phyloP scores from a whole-genome alignment of 805 yeast species.

The Kodamaea kakaduensis region DNA sequence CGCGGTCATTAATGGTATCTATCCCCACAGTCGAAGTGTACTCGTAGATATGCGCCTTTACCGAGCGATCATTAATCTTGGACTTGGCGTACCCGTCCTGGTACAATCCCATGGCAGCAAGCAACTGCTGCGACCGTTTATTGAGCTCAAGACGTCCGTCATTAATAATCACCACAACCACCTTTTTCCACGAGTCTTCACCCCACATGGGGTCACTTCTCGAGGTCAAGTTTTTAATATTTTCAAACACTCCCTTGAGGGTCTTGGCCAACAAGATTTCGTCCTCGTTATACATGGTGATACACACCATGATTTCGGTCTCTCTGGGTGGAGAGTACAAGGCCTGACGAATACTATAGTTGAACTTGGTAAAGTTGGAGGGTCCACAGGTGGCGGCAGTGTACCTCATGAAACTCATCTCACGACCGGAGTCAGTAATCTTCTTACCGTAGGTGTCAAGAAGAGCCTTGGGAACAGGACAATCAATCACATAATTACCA shows the following conservation, averaged over 20 bases:
- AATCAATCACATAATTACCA: conserved; percentile 44
- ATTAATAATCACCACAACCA: conserved; percentile 83
- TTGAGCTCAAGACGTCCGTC: conserved; percentile 88
- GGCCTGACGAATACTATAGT: conserved; percentile 79
- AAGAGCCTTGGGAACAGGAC: conserved; percentile 38
- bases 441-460: conserved; percentile 33
- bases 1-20: conserved; percentile 57
- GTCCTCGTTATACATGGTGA: conserved; percentile 68
- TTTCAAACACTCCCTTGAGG: conserved; percentile 68
- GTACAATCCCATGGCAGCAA: conserved; percentile 84
- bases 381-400: conserved; percentile 96
- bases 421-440: conserved; percentile 42
- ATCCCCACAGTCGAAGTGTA: conserved; percentile 91
- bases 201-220: conserved; percentile 81
- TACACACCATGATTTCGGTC: conserved; percentile 68
- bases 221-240: conserved; percentile 68
- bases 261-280: conserved; percentile 58
- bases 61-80: conserved; percentile 76
- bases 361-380: conserved; percentile 51
- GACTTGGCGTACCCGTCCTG: conserved; percentile 96
- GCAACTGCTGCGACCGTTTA: conserved; percentile 70
- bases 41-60: conserved; percentile 85
- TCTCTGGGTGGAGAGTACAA: conserved; percentile 73
- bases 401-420: conserved; percentile 84
- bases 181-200: conserved; percentile 90